Base-by-base conservation (phyloP, 805 yeast species). In the Ogataea glucozyma region DNA sequence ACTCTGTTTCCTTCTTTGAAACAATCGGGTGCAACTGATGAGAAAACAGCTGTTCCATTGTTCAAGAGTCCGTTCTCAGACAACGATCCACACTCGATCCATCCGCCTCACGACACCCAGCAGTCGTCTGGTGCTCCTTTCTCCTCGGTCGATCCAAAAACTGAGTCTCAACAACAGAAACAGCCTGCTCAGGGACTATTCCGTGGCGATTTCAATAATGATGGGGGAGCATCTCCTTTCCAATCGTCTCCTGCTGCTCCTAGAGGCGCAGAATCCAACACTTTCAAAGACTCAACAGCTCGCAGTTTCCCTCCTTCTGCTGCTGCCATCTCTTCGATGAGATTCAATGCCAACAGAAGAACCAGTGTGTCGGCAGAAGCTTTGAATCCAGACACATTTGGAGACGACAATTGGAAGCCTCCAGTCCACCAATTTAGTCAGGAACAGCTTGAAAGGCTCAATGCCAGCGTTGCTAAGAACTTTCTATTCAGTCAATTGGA, bases 311-410 rank as follows among this genome's bases (percentile, higher is more conserved):
- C 38, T 14, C 35, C 60, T 3, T 53, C 58, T 11, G 51, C 62
- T 4, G 40, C 49, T n/a, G 40, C 60, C 3, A 58, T 60, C 43
- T 64, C 70, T 44, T 88, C 86, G 29, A 64, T 72, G 43, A 73
- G 78, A 40, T 84, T 83, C 65, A 85, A 83, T 62, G 88, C 87
- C 40, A 78, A 82, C 61, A 80, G 97, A 70, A 81, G 97, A 69
- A 85, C 89, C 3, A 84, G 95, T 16, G 97, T 89, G 11, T 80
- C 89, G 43, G 97, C 96, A 4, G 97, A 89, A 66, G 84, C 93
- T 2, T 64, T 85, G 56, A 83, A 85, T 58, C 95, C 93, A 5
- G 81, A 80, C 47, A 78, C 76, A 24, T 81, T 85, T 57, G 71
- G 72, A 41, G 72, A 78, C 24, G 85, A 80, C 57, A 73, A 78